These are phyloP conservation scores for Saccharomyces hybrid DNA, from an alignment of 1,139 yeast genomes.

Conservation along the genomic window DNA sequence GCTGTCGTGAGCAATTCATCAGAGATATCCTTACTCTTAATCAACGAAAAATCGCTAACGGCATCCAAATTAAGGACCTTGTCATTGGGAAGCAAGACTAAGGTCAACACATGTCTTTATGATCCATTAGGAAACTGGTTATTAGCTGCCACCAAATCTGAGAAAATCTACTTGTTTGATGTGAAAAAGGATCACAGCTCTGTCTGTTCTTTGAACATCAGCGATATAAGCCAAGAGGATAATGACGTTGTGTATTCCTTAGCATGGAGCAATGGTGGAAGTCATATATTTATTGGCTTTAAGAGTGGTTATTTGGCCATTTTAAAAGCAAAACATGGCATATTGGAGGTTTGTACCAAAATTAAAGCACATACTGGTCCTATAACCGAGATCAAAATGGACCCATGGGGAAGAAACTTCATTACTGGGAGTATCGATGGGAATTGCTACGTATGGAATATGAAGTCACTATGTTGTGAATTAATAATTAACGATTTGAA, in stretches of 20 bases:
- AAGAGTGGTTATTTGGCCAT: constrained; percentile 31
- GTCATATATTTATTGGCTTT: constrained; percentile 28
- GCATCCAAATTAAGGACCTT: constrained; percentile 31
- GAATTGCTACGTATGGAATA: constrained; percentile 54
- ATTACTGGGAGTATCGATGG: constrained; percentile 68
- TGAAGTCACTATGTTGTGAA: constrained; percentile 39
- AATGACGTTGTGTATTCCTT: constrained; percentile 15
- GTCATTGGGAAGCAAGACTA: constrained; percentile 31
- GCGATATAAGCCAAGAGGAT: constrained; percentile 5
- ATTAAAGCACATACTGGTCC: constrained; percentile 49
- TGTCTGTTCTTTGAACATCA: constrained; percentile 11
- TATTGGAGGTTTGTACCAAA: constrained; percentile 22
- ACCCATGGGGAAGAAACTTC: constrained; percentile 50
- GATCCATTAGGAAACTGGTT: constrained; percentile 45
- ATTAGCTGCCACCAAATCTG: constrained; percentile 39
- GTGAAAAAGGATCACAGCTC: constrained; percentile 16
- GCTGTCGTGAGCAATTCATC: constrained; percentile 55
- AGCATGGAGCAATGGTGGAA: constrained; percentile 32
- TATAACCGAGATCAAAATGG: constrained; percentile 44
- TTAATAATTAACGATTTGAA: constrained; percentile 43
- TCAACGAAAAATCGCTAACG: constrained; percentile 34
- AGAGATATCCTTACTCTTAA: constrained; percentile 52
- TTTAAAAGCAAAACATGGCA: not conserved
- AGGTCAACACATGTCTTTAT: constrained; percentile 38
- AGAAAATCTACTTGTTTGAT: constrained; percentile 25